Base-by-base conservation (phyloP, 331 rosid genomes). In the Rosa hybrid region DNA sequence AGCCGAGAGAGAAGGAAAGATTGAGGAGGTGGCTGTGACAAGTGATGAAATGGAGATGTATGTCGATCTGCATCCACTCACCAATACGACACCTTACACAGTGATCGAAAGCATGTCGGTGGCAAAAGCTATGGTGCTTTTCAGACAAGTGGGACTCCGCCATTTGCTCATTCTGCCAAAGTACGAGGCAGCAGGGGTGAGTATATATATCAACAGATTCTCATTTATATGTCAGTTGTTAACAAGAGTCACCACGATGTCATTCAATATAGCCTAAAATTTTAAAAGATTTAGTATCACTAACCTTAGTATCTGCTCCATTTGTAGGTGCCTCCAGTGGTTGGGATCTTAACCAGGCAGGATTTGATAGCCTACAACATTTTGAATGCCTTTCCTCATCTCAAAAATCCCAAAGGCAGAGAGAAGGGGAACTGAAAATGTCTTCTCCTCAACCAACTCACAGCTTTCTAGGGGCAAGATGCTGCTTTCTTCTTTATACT, bases 291-390 rank as follows among this genome's bases (percentile, higher is more conserved):
- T 23, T 27, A 53, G 65, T 30, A 62, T 50, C 82, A 86, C 90
- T 86, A 34, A 89, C 90, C 87, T 73, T 70, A 39, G 74, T 18
- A 20, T 74, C 0, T 86, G 81, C 18, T 76, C 78, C 73, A 34
- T 78, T 51, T 48, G 53, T 59, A 92, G 98, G 91, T 86, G 71
- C 88, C 90, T 76, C 95, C 97, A 3, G 90, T 90, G 41, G 84
- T 90, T 74, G 97, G 97, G 72, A 92, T 92, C 56, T 86, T 95
- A 90, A 95, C 98, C 48, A 82, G 98, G 84, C 98, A 91, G 81
- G 98, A 94, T 78, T 84, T 94, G 45, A 84, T 83, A 51, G 88
- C 98, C n/a, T 62, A 89, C 84, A 94, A 94, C 82, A 91, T 94
- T 83, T 74, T 92, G 81, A 60, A 86, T 54, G 91, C 92, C 25